Conservation (phyloP, 441 rosid genomes). For the Breynia disticha region DNA sequence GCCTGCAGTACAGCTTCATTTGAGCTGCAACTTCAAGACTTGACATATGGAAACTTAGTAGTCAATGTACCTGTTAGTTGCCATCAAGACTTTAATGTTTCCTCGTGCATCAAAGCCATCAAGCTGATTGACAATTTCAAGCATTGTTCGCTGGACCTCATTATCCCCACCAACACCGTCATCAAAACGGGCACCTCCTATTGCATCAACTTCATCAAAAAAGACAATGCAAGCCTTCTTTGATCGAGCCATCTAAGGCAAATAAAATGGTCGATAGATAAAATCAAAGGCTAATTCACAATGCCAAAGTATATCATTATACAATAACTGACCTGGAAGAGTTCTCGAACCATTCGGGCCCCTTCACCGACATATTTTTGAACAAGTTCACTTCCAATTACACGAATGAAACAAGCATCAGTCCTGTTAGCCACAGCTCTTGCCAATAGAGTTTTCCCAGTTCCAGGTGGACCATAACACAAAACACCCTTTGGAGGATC, state of each 20-base stretch:
- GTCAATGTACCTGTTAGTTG: conserved; percentile 69
- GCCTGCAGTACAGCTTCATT: too few relatives aligned
- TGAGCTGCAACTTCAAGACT: too few relatives aligned
- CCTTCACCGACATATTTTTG: conserved; percentile 99
- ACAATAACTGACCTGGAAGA: conserved; percentile 60
- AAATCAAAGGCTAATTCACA: not conserved
- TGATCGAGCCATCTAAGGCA: conserved; percentile 77
- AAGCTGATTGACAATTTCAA: conserved; percentile 94
- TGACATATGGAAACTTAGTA: too few relatives aligned
- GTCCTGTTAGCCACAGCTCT: conserved; percentile 99
- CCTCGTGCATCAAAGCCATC: conserved; percentile 99
- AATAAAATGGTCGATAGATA: not conserved
- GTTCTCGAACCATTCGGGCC: conserved; percentile 95
- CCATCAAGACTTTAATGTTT: conserved; percentile 95
- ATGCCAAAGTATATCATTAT: not conserved
- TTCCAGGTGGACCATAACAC: conserved; percentile 98
- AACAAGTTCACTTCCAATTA: conserved; percentile 96
- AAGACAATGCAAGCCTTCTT: conserved; percentile 97
- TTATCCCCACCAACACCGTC: conserved; percentile 98
- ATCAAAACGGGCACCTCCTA: conserved; percentile 98
- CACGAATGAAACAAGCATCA: conserved; percentile 97
- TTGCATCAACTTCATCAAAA: conserved; percentile 94
- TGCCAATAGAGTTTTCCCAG: conserved; percentile 88
- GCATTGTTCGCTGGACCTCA: conserved; percentile 97
- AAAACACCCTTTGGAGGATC: conserved; percentile 99